Evolutionary conservation across 1,284 basidiomycete species (phyloP).

Genomic region (Sanghuangporus weigelae): DNA sequence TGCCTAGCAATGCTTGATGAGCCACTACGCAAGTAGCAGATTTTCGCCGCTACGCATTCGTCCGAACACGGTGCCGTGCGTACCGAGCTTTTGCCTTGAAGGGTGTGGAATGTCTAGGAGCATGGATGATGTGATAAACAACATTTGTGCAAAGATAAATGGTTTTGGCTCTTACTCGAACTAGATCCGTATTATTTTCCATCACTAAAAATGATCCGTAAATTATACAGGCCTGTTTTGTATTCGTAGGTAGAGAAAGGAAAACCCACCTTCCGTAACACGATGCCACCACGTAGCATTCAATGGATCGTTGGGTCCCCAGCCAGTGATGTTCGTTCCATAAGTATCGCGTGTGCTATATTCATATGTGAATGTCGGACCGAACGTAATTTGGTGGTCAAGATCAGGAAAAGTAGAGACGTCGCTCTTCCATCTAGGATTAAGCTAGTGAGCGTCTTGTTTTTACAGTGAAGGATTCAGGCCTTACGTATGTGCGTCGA

Average conservation of each 20-base stretch:
- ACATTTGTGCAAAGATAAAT: background rate
- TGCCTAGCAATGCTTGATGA: conserved; percentile 51
- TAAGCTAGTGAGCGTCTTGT: background rate
- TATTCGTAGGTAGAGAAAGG: background rate
- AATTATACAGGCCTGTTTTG: background rate
- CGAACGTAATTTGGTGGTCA: conserved; percentile 43
- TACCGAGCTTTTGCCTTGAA: conserved; percentile 67
- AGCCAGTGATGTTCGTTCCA: conserved; percentile 52
- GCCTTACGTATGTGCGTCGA: conserved; percentile 71
- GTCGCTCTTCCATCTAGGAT: conserved; percentile 53
- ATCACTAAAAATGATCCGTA: conserved; percentile 41
- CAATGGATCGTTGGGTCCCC: conserved; percentile 63
- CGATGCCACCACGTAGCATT: conserved; percentile 84
- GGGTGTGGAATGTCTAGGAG: conserved; percentile 56
- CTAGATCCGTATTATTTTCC: conserved; percentile 51
- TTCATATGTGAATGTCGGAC: conserved; percentile 65
- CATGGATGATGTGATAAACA: background rate
- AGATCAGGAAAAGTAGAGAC: conserved; percentile 52
- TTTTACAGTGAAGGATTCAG: background rate
- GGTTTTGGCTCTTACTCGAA: conserved; percentile 39
- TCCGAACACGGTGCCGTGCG: conserved; percentile 49
- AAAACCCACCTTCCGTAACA: conserved; percentile 61
- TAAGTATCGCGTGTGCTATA: conserved; percentile 71
- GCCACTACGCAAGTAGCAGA: conserved; percentile 78
- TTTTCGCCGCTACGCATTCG: conserved; percentile 63